Base-by-base conservation (phyloP, 2,329 filamentous ascomycete genomes). In the Berkeleyomyces rouxiae region DNA sequence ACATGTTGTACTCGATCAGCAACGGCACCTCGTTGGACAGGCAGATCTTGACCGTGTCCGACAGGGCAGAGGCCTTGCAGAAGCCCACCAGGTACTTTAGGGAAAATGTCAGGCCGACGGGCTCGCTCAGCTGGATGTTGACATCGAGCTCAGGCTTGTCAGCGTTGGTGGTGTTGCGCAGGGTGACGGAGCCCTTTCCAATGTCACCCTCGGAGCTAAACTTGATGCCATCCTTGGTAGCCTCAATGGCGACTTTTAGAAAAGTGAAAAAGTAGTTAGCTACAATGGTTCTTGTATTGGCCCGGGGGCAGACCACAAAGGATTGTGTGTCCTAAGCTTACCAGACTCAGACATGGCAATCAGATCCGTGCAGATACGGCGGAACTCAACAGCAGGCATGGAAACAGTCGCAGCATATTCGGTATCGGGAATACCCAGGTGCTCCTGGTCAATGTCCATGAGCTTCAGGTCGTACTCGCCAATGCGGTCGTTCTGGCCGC, bases 361-460 rank as follows among this genome's bases (percentile, higher is more conserved):
- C 70, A 99, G 76, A 77, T 99, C 95, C 67, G 88, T 85, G 78
- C 90, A 95, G 74, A 99, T 99, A 69, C 91, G 87, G 76, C 89
- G 87, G 77, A 99, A 97, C 76, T 99, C 93, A 58, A 79, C 74
- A 42, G 88, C 84, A 11, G 93, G 92, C 89, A 99, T 90, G 62
- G 82, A 79, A 67, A 99, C 88, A 16, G 88, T 93, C 58, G 93
- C 88, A 46, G 90, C 87, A 72, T 99, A 99, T 71, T 99, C 93
- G n/a, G 95, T 99, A 70, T 99, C 92, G 13, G 93, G 93, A 70
- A 99, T 99, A 66, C 93, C 93, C 76, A 99, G 79, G 75, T 99
- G 93, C 81, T 99, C 93, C 79, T 99, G 95, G 77, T 99, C 93
- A 74, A 99, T 99, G 74, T 99, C 93, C 93, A 99, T 99, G 74